Percentiles rank a stretch among this genome's conserved stretches.
Evolutionary conservation across 106 monocot genomes (phyloP).

Genomic region (Allium cepa): DNA sequence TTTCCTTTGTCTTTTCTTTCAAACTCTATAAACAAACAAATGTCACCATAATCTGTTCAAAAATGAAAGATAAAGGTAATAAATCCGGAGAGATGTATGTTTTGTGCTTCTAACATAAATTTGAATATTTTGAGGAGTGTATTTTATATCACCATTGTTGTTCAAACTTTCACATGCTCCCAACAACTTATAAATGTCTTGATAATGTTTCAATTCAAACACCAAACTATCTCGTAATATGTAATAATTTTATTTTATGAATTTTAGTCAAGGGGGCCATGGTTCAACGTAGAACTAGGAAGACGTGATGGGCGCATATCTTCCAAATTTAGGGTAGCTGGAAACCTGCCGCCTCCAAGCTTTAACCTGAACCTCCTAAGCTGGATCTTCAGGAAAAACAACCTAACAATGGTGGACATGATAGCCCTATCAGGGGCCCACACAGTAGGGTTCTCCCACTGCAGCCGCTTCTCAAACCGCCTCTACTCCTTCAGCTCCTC

Average conservation of each 20-base stretch:
- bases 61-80: no score
- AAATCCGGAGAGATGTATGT: no score
- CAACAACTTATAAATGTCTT: not conserved
- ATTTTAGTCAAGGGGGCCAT: conserved; percentile 1
- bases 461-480: conserved; percentile 15
- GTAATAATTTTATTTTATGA: no score
- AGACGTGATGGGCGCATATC: conserved; percentile 14
- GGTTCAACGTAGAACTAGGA: conserved; percentile 15
- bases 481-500: conserved; percentile 14
- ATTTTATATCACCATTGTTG: not conserved
- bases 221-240: no score
- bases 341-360: conserved; percentile 15
- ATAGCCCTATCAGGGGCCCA: conserved; percentile 18
- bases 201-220: no score
- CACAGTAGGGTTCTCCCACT: conserved; percentile 19
- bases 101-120: no score
- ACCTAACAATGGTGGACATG: conserved; percentile 16
- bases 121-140: no score
- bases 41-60: no score
- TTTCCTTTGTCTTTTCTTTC: no score
- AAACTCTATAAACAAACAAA: no score
- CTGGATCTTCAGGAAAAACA: conserved; percentile 19
- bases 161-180: not conserved
- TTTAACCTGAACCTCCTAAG: conserved; percentile 12
- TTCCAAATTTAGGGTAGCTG: not conserved